Base-by-base conservation (phyloP, 306 rosid genomes). In the Comarum palustre region DNA sequence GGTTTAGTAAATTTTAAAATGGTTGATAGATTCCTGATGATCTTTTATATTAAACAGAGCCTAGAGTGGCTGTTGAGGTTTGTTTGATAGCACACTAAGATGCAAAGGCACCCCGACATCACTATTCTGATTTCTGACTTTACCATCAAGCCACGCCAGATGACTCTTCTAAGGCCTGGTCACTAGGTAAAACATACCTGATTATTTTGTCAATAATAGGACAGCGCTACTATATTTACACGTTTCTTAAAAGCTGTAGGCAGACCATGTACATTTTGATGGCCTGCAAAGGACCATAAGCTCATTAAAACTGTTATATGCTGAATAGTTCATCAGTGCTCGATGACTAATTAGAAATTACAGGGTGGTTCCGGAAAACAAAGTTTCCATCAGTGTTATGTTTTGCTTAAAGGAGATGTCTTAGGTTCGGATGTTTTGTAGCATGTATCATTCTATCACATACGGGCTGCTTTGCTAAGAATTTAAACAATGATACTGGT, bases 21-120 rank as follows among this genome's bases (percentile, higher is more conserved):
- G 41, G 67, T 78, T 69, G 65, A 52, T 66, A 69, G 84, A 66
- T 76, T 45, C 31, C 68, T 80, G 55, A 78, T 67, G 24, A 11
- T 70, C 72, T 68, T 52, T 74, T 75, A 32, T 19, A 54, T 77
- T 80, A 13, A 41, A 77, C 99, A 95, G 99, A 82, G 88, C 68
- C 80, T 95, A 76, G 93, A 88, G 85, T 88, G 96, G 96, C 66
- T 91, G 86, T 73, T 90, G 54, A 80, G 81, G 78, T 90, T 84
- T 80, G 71, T 87, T 71, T 92, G 90, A 84, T 52, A 20, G 69
- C 75, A 83, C 13, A 47, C 48, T 42, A 68, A 69, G 69, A 60
- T 64, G 61, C 73, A 66, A 77, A 78, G 59, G 58, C 61, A 73
- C 69, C 51, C 52, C 41, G 51, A 64, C 71, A 55, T 65, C 77